These are phyloP conservation scores for Moricandia moricandioides DNA, from an alignment of 345 rosid species.

Conservation along the genomic window DNA sequence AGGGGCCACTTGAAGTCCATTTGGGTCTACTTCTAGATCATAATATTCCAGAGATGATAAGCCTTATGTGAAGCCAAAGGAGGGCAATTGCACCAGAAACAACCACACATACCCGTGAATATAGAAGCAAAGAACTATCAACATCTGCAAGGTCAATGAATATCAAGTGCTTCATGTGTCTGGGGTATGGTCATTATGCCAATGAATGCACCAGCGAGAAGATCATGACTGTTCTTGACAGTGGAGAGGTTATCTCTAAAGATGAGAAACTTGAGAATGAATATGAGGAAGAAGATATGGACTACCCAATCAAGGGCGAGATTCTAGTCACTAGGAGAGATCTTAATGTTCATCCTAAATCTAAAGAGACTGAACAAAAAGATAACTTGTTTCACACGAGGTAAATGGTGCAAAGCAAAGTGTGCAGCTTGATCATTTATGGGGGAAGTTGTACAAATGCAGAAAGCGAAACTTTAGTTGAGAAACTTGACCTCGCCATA, in stretches of 20 bases:
- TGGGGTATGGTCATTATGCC: background rate
- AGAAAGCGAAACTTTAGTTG: background rate
- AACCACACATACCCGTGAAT: background rate
- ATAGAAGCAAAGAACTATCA: background rate
- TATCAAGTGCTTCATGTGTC: background rate
- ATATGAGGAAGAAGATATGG: background rate
- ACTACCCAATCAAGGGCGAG: background rate
- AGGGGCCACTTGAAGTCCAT: background rate
- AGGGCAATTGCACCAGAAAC: too few species aligned
- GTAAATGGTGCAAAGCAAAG: background rate
- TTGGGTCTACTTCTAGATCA: background rate
- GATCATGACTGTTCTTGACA: background rate
- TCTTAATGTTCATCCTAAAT: background rate
- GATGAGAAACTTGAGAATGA: background rate
- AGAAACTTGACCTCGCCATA: background rate
- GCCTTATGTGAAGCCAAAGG: background rate
- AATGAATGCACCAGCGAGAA: background rate
- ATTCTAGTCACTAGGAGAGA: background rate
- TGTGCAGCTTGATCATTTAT: background rate
- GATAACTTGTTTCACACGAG: background rate
- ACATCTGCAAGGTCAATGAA: background rate
- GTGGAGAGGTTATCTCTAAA: background rate
- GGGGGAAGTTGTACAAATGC: background rate
- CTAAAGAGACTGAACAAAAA: background rate
- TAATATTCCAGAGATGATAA: background rate